These are phyloP conservation scores for Ajuga reptans DNA, from an alignment of 305 asterid genomes.

Conservation along the genomic window DNA sequence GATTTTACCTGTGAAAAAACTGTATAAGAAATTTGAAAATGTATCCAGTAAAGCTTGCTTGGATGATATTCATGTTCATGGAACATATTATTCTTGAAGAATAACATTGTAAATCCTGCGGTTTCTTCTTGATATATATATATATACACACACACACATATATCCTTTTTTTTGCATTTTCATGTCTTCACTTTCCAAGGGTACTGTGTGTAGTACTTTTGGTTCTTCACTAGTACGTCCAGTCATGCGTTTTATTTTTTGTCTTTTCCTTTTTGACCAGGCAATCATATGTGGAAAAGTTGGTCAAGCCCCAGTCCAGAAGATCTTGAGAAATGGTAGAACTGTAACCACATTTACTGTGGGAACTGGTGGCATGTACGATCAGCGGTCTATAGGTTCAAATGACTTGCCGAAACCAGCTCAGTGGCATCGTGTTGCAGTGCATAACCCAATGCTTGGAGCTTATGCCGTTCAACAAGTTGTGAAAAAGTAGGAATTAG, in stretches of 20 bases:
- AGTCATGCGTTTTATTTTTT: not conserved
- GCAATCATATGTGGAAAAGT: slow-evolving; percentile 87
- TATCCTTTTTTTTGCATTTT: not conserved
- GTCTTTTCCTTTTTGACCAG: slow-evolving; percentile 28
- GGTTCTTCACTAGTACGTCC: not conserved
- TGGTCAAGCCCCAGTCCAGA: slow-evolving; percentile 81
- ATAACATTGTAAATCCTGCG: not conserved
- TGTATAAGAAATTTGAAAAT: not conserved
- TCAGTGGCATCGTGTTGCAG: slow-evolving; percentile 95
- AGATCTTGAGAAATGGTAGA: slow-evolving; percentile 80
- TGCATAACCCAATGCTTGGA: slow-evolving; percentile 85
- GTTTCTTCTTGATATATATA: no score
- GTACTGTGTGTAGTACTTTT: not conserved
- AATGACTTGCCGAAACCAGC: slow-evolving; percentile 64
- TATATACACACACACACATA: no score
- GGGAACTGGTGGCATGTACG: slow-evolving; percentile 93
- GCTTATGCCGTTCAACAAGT: slow-evolving; percentile 79
- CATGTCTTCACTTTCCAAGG: not conserved
- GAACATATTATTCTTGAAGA: not conserved
- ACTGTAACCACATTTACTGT: slow-evolving; percentile 75
- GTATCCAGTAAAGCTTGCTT: not conserved
- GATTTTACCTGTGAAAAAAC: not conserved
- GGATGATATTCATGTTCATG: not conserved
- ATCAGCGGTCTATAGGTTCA: slow-evolving; percentile 57
- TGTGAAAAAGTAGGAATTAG: slow-evolving; percentile 51